phyloP scores from a whole-genome alignment of 257 asterid species.

The Gynochthodes officinalis region DNA sequence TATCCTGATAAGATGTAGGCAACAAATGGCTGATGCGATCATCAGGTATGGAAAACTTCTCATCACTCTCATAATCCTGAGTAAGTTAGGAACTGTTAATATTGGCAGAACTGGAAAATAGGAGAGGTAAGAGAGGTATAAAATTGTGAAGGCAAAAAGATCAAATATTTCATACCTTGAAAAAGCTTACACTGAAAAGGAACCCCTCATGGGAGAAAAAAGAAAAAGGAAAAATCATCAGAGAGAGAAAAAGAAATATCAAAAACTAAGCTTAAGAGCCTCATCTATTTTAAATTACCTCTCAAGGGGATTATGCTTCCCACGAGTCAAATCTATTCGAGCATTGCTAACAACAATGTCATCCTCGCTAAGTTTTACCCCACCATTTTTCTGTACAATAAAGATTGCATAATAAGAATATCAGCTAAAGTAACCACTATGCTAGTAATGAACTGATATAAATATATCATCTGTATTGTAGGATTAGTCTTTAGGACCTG shows the following conservation, averaged over 20 bases:
- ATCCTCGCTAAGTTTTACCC: conserved; percentile 55
- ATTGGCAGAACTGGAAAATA: conserved; percentile 9
- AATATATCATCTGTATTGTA: neutral
- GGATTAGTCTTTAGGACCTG: conserved; percentile 47
- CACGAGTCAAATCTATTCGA: conserved; percentile 79
- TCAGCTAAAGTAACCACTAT: conserved; percentile 1
- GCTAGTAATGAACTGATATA: conserved; percentile 11
- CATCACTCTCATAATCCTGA: conserved; percentile 82
- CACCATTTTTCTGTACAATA: conserved; percentile 52
- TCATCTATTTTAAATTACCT: conserved; percentile 40
- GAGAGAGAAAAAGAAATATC: neutral
- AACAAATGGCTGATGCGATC: conserved; percentile 86
- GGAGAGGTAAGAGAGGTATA: conserved; percentile 6
- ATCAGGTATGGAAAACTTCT: conserved; percentile 61
- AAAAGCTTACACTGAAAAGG: conserved; percentile 72
- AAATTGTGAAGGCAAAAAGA: neutral
- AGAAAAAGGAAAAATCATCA: conserved; percentile 11
- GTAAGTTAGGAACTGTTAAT: conserved; percentile 7
- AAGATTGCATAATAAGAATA: conserved; percentile 6
- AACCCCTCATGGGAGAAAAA: conserved; percentile 26
- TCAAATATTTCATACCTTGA: conserved; percentile 48
- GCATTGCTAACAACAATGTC: conserved; percentile 87
- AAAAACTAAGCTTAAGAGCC: conserved; percentile 2
- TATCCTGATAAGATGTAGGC: conserved; percentile 79
- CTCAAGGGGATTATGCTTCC: conserved; percentile 80